A percentile compares a stretch with the other conserved stretches of the same genome.
Conservation (phyloP, 306 rosid genomes). For the Herpetospermum pedunculosum region DNA sequence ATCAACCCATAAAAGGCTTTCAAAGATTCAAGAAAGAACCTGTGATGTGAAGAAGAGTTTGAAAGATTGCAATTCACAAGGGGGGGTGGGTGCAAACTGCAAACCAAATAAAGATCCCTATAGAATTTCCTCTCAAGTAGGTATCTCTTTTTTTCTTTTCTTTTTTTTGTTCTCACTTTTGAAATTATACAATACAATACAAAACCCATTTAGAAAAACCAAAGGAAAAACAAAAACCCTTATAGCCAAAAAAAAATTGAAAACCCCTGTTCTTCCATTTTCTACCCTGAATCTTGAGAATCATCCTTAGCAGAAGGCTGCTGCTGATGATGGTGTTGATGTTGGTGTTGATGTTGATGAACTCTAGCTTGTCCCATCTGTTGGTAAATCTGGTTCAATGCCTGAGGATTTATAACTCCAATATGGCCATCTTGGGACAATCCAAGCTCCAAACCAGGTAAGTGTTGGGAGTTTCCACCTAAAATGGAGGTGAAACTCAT, state of each 20-base stretch:
- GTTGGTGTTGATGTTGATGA: conserved; percentile 36
- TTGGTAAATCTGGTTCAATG: conserved; percentile 83
- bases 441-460: conserved; percentile 89
- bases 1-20: no score
- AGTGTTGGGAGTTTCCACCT: conserved; percentile 49
- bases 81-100: no score
- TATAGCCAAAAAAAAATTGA: neutral
- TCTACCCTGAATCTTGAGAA: conserved; percentile 84
- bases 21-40: neutral
- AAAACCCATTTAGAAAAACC: conserved; percentile 8
- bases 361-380: conserved; percentile 85
- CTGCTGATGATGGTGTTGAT: conserved; percentile 26
- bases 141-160: conserved; percentile 10
- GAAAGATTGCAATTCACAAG: conserved; percentile 36
- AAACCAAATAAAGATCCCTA: conserved; percentile 62
- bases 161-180: conserved; percentile 20
- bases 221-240: conserved; percentile 9
- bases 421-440: conserved; percentile 86
- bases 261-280: conserved; percentile 2
- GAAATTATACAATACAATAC: conserved; percentile 9
- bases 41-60: conserved; percentile 14
- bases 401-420: conserved; percentile 76
- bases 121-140: conserved; percentile 28
- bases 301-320: conserved; percentile 68
- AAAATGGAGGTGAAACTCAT: conserved; percentile 91